Base-by-base conservation (phyloP, 2,329 filamentous ascomycete genomes). In the Calonectria pauciramosa region DNA sequence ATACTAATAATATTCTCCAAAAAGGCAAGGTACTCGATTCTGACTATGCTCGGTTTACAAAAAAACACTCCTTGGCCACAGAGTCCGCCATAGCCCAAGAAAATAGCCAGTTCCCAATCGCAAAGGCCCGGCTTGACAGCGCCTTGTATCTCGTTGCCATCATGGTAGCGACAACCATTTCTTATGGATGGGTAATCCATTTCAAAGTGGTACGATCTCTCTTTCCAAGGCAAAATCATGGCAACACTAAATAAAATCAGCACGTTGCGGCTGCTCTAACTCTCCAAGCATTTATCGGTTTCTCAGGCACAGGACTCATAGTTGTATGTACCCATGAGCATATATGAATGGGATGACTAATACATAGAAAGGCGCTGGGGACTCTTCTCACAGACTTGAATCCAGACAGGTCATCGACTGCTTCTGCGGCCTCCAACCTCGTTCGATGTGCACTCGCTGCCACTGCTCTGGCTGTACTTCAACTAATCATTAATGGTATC, bases 331-430 rank as follows among this genome's bases (percentile, higher is more conserved):
- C n/a, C n/a, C 56, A 18, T 9, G 13, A 26, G 32, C 13, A 38
- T 14, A 20, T 26, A 18, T 18, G n/a, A 9, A 60, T 60, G 20
- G 26, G 23, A 18, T 20, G n/a, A 16, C 56, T 63, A 10, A 63
- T 41, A 9, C 11, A 30, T 36, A n/a, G 13, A 63, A 20, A 63
- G 56, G 56, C 56, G 20, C 36, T 63, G 5, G 23, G 56, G n/a
- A 63, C 56, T 41, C 56, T 63, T 18, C 56, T 63, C 56, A 63
- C 56, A 41, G 56, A 63, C 36, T 63, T 63, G 26, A 41, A 63
- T 41, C n/a, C 56, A 18, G 34, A 41, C 16, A 63, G 36, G 8
- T 41, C 36, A 20, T 38, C 56, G 9, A 63, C 56, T n/a, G 56
- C 56, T 28, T 63, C 56, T 26, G 56, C 56, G 3, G 56, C 56